Base-by-base conservation (phyloP, 2,329 filamentous ascomycete genomes). In the Fusarium aywerte region DNA sequence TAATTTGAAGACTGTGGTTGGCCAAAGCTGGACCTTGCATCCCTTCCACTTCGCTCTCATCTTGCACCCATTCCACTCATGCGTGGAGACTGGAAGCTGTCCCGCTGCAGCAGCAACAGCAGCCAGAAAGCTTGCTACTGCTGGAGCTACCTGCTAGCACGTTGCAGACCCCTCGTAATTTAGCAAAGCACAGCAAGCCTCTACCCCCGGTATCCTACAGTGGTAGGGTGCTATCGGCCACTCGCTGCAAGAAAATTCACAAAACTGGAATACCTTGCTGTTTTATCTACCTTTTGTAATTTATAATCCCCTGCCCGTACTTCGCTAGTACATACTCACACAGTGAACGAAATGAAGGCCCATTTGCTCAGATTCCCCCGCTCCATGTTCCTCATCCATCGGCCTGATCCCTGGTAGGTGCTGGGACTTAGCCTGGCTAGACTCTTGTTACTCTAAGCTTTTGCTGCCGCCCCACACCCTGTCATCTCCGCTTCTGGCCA, bases 41-140 rank as follows among this genome's bases (percentile, higher is more conserved):
- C 70, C 69, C 59, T 52, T 32, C 56, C 61, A 53, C 56, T 53
- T 64, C 53, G 49, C 58, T 50, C 50, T 66, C 65, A 68, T 66
- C 65, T 69, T 67, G 66, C 44, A 56, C 55, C 58, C 65, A 70
- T 69, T 70, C 68, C 68, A 60, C 68, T 62, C 68, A 58, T 65
- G 56, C 65, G 56, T 69, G 57, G 65, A 49, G 65, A 62, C 51
- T 54, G 61, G 29, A 62, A 36, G 43, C 42, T 32, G 48, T 68
- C 51, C 61, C 65, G 44, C 65, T 50, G 52, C 67, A 58, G 42
- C 48, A 52, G 52, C n/a, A n/a, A n/a, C n/a, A 27, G 25, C 8
- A 10, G 27, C 53, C 56, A 67, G 45, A 58, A 66, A 58, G 51
- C 61, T 59, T 65, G 51, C 61, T 54, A 43, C 27, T 43, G 36